Conservation (phyloP, 148 eudicot genomes). For the Talinum fruticosum region DNA sequence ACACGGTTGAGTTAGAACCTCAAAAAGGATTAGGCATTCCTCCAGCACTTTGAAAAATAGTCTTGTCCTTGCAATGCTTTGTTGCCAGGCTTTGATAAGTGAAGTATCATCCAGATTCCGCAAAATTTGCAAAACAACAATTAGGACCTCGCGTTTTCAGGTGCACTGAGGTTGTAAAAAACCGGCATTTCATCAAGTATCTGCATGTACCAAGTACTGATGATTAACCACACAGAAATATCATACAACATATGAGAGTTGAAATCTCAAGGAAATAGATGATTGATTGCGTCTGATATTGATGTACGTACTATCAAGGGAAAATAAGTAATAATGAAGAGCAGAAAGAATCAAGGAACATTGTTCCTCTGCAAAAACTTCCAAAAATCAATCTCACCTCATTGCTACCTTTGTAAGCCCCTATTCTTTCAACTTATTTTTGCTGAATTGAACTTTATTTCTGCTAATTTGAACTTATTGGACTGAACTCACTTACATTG, state of each 20-base stretch:
- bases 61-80: conserved; percentile 95
- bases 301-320: too few relatives aligned
- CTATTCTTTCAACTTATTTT: too few relatives aligned
- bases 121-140: conserved; percentile 80
- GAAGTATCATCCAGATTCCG: conserved; percentile 96
- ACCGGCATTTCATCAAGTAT: conserved; percentile 99
- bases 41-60: conserved; percentile 96
- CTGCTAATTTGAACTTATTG: too few relatives aligned
- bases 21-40: conserved; percentile 83
- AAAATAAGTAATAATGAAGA: too few relatives aligned
- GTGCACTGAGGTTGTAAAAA: conserved; percentile 85
- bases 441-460: too few relatives aligned
- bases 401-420: too few relatives aligned
- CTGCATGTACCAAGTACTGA: conserved; percentile 43
- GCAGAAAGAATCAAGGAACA: too few relatives aligned
- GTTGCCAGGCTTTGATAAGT: conserved; percentile 95
- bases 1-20: conserved; percentile 44
- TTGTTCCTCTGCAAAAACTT: too few relatives aligned
- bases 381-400: too few relatives aligned
- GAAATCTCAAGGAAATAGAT: too few relatives aligned
- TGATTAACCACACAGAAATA: background rate
- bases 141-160: conserved; percentile 94
- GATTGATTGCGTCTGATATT: too few relatives aligned
- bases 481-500: too few relatives aligned
- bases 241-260: background rate